phyloP scores from a whole-genome alignment of 768 basidiomycete species.

The Pulveroboletus sp. region DNA sequence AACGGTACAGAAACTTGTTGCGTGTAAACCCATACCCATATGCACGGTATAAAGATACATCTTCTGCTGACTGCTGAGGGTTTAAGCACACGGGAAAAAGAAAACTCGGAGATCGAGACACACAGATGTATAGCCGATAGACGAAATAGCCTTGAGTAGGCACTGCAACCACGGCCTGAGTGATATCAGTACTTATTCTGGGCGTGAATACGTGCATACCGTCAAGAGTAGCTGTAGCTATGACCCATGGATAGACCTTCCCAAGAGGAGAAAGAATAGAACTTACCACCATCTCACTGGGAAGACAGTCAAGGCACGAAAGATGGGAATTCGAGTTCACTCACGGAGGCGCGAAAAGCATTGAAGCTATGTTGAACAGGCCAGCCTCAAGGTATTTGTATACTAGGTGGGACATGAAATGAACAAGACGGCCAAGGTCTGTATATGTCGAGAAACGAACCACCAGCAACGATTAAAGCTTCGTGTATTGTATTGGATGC shows the following conservation, averaged over 20 bases:
- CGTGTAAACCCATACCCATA: constrained; percentile 6
- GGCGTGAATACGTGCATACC: neutral
- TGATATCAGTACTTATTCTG: neutral
- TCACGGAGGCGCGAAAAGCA: neutral
- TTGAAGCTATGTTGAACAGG: neutral
- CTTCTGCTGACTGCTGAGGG: constrained; percentile 2
- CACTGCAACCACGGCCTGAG: constrained; percentile 1
- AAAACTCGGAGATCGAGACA: neutral
- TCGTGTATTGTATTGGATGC: constrained; percentile 12
- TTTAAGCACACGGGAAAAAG: neutral
- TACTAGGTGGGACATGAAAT: neutral
- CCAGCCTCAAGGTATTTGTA: constrained; percentile 7
- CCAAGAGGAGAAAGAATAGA: neutral
- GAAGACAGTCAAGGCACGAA: neutral
- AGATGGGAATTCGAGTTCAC: neutral
- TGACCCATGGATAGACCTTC: neutral
- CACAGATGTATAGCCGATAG: constrained; percentile 11
- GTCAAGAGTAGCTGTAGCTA: constrained; percentile 8
- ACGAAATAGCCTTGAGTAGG: constrained; percentile 10
- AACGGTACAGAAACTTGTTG: neutral
- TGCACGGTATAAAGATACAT: neutral
- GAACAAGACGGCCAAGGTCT: neutral
- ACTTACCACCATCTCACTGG: constrained; percentile 10
- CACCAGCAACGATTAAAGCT: constrained; percentile 1
- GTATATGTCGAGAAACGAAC: constrained; percentile 1